Base-by-base conservation (phyloP, 345 rosid species). In the Ricinus communis region DNA sequence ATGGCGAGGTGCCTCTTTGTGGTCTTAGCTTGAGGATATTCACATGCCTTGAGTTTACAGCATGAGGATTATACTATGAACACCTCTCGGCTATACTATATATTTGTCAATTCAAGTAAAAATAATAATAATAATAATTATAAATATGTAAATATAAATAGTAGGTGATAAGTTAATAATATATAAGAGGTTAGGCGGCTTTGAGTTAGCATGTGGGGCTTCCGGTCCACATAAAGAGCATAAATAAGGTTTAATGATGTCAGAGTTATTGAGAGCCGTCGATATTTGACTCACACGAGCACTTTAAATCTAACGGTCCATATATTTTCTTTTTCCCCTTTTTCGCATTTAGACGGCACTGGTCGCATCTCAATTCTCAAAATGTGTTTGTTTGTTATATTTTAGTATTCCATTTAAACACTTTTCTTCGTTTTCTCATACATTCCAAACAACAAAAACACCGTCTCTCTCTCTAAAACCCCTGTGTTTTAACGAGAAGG, bases 191-290 rank as follows among this genome's bases (percentile, higher is more conserved):
- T 31, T 28, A 40, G 57, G 74, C 73, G 73, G 78, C 75, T 72
- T 67, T 58, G 15, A 61, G 45, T 8, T 53, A 65, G 49, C 50
- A 55, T 19, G 72, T 63, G 36, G 38, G 24, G 72, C 66, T 60
- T 62, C 2, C 66, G 74, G 68, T 66, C 75, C 73, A 74, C 70
- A 56, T 52, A 47, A 79, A 27, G 57, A 60, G 38, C 22, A 12
- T 8, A 58, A 67, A 24, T 9, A 13, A 51, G 52, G 54, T 2
- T 7, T 4, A 43, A 30, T 47, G 61, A 71, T 58, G 54, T 73
- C 43, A 74, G 40, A 47, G 33, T 46, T 53, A 40, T 67, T 58
- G 3, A 2, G 15, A 53, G 74, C 86, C 87, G 82, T 80, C 65
- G 68, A 71, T 84, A 47, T 70, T 71, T 69, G 77, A 77, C 74